phyloP scores from a whole-genome alignment of 75 land plant genomes.

The Sequoia sempervirens region DNA sequence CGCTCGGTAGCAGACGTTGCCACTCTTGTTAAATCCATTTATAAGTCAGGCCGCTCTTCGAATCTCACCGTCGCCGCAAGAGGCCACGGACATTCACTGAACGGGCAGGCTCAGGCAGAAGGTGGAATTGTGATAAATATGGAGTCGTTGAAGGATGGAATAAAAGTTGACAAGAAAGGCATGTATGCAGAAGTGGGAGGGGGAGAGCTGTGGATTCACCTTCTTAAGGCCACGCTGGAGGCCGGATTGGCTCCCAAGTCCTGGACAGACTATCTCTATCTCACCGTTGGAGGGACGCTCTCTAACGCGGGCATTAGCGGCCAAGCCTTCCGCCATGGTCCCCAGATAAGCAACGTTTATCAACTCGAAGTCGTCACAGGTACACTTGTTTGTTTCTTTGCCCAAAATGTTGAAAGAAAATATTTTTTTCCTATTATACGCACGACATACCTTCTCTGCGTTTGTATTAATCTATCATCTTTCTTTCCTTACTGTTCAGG shows the following conservation, averaged over 20 bases:
- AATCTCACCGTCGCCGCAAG: slow-evolving; percentile 68
- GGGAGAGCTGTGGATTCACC: slow-evolving; percentile 81
- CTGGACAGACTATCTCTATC: slow-evolving; percentile 89
- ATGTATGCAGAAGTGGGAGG: slow-evolving; percentile 59
- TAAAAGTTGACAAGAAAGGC: slow-evolving; percentile 1
- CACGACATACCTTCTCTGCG: too few relatives aligned
- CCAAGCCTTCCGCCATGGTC: slow-evolving; percentile 88
- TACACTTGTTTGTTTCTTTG: slow-evolving; percentile 1
- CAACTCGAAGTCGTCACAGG: slow-evolving; percentile 90
- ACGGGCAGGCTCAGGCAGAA: slow-evolving; percentile 72
- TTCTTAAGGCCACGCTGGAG: slow-evolving; percentile 59
- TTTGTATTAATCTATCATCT: background rate
- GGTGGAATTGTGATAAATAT: slow-evolving; percentile 67
- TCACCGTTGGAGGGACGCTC: slow-evolving; percentile 82
- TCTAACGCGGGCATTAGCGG: slow-evolving; percentile 92
- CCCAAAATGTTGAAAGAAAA: background rate
- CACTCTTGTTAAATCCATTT: slow-evolving; percentile 32
- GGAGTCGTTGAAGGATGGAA: slow-evolving; percentile 31
- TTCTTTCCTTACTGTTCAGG: slow-evolving; percentile 18
- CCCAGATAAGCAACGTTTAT: slow-evolving; percentile 76
- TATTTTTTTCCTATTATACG: background rate
- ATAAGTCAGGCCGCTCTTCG: slow-evolving; percentile 21
- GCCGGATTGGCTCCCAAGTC: slow-evolving; percentile 76
- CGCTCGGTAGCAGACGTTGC: slow-evolving; percentile 48
- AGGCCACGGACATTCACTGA: slow-evolving; percentile 74